Conservation (phyloP, 208 protist species). For the Acanthamoeba lenticulata region DNA sequence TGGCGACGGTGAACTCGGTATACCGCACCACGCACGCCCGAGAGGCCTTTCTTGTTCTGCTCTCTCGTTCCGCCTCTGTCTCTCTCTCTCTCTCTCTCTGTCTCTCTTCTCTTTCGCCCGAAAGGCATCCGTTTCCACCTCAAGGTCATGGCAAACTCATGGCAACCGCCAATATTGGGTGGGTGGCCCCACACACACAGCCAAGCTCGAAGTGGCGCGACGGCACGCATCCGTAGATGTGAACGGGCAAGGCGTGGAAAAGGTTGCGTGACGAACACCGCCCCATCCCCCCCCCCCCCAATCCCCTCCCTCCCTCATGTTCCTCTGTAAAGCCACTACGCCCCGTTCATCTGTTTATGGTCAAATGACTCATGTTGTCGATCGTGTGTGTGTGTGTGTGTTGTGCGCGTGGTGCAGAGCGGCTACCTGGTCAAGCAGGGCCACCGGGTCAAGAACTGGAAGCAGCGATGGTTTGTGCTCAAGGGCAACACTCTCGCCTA, state of each 20-base stretch:
- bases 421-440: conserved; percentile 73
- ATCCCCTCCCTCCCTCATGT: no score
- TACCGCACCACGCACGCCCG: not conserved
- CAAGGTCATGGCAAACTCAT: no score
- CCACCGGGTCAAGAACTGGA: conserved; percentile 73
- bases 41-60: not conserved
- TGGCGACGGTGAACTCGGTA: conserved; percentile 24
- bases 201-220: not conserved
- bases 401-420: not conserved
- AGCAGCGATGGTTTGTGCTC: conserved; percentile 73
- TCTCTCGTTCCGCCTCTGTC: not conserved
- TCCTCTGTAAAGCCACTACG: no score
- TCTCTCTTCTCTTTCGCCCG: not conserved
- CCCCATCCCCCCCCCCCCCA: no score
- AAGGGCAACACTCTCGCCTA: conserved; percentile 58
- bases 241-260: conserved; percentile 26
- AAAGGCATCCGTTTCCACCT: no score
- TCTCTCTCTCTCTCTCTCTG: not conserved
- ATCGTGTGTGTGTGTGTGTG: no score
- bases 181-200: not conserved
- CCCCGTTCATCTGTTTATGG: not conserved
- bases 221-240: not conserved
- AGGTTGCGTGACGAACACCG: not conserved
- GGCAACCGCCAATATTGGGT: no score
- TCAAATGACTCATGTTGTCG: not conserved